Percentiles rank a stretch among this genome's conserved stretches.
These are phyloP conservation scores for Colletotrichum musae DNA, from an alignment of 2,329 filamentous ascomycete genomes.

Conservation along the genomic window DNA sequence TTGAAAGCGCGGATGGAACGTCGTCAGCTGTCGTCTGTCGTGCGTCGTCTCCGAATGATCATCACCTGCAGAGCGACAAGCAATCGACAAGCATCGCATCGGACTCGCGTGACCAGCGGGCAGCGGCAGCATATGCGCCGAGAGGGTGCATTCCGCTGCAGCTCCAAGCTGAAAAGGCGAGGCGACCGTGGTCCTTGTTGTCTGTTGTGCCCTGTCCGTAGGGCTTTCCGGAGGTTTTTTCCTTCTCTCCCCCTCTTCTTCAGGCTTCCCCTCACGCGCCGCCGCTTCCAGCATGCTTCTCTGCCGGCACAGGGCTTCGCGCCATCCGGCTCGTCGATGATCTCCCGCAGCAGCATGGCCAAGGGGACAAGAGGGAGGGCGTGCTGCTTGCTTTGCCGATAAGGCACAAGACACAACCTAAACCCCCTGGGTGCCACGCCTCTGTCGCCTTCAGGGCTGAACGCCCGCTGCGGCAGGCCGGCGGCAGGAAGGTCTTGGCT, in stretches of 20 bases:
- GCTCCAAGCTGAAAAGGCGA: slow-evolving; percentile 14
- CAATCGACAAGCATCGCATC: slow-evolving; percentile 1
- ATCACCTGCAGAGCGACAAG: slow-evolving; percentile 17
- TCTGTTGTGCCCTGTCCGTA: neutral
- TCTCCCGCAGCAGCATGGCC: slow-evolving; percentile 29
- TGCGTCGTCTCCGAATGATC: neutral
- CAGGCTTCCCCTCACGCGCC: neutral
- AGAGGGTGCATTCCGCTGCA: slow-evolving; percentile 13
- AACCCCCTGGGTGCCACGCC: neutral
- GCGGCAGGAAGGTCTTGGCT: slow-evolving; percentile 22
- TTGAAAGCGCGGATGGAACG: neutral
- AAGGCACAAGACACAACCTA: slow-evolving; percentile 2
- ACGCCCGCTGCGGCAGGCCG: slow-evolving; percentile 25
- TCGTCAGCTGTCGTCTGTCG: neutral
- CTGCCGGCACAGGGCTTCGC: slow-evolving; percentile 13
- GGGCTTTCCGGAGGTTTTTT: neutral
- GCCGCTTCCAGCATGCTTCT: slow-evolving; percentile 17
- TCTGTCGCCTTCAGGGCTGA: slow-evolving; percentile 28
- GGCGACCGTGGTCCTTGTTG: slow-evolving; percentile 33
- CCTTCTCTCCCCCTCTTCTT: neutral
- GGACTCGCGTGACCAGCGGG: neutral
- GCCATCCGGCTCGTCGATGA: slow-evolving; percentile 15
- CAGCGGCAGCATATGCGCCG: neutral
- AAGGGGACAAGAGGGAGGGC: slow-evolving; percentile 16
- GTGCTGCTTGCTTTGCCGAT: slow-evolving; percentile 16